A percentile compares a stretch with the other conserved stretches of the same genome.
Evolutionary conservation across 192 early-diverging fungal species (phyloP).

Genomic region (Coemansia sp.): DNA sequence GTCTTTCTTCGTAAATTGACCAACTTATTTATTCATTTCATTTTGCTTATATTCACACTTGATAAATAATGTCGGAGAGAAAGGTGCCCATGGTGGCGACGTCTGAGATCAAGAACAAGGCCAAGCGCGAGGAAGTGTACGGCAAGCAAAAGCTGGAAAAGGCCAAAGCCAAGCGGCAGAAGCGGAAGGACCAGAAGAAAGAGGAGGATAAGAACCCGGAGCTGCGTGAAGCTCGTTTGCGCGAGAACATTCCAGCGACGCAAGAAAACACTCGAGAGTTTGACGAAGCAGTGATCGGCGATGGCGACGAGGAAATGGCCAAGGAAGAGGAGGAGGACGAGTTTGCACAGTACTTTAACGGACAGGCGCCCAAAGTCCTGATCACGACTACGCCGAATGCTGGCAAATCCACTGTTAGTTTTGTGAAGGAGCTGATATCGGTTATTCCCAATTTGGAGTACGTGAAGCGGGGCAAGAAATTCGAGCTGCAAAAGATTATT

Average conservation of each 20-base stretch:
- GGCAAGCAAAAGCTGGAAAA: slow-evolving; percentile 75
- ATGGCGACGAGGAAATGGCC: slow-evolving; percentile 78
- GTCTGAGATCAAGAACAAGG: slow-evolving; percentile 78
- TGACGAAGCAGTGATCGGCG: slow-evolving; percentile 88
- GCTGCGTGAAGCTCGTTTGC: slow-evolving; percentile 81
- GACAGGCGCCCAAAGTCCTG: slow-evolving; percentile 87
- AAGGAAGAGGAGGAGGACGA: slow-evolving; percentile 86
- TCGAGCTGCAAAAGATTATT: slow-evolving; percentile 89
- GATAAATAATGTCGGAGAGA: slow-evolving; percentile 23
- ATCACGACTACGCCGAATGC: slow-evolving; percentile 76
- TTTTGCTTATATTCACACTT: slow-evolving; percentile 5
- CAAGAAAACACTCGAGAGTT: slow-evolving; percentile 90
- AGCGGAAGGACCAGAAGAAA: slow-evolving; percentile 72
- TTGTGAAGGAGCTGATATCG: slow-evolving; percentile 85
- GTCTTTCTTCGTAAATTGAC: slow-evolving; percentile 8
- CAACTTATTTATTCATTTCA: background rate
- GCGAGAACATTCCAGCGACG: slow-evolving; percentile 89
- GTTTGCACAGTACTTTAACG: slow-evolving; percentile 87
- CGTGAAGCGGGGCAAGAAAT: slow-evolving; percentile 83
- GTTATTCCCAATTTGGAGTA: slow-evolving; percentile 93
- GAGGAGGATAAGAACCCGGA: slow-evolving; percentile 84
- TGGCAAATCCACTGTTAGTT: slow-evolving; percentile 68
- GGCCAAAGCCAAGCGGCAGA: slow-evolving; percentile 73
- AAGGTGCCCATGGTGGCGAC: slow-evolving; percentile 18
- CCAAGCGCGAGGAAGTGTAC: slow-evolving; percentile 82